Evolutionary conservation across 1,284 basidiomycete genomes (phyloP).

Genomic region (Microbotryum scabiosae): DNA sequence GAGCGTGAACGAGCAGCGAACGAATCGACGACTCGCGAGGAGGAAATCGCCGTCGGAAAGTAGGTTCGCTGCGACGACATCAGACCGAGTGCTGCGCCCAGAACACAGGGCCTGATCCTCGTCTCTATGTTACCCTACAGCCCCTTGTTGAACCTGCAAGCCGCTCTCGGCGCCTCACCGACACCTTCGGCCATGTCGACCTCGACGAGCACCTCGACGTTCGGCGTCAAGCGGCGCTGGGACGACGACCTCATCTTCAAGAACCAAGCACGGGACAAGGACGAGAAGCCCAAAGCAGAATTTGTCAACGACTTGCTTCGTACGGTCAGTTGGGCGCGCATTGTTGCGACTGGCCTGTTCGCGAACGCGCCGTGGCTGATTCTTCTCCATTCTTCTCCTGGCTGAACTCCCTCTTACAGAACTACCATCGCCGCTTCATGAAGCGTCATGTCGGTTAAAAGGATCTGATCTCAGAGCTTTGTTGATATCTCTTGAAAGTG

Average conservation of each 20-base stretch:
- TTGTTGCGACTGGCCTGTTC: neutral
- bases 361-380: constrained; percentile 32
- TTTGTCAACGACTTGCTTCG: constrained; percentile 89
- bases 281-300: constrained; percentile 53
- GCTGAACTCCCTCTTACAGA: neutral
- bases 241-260: constrained; percentile 89
- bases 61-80: neutral
- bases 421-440: constrained; percentile 20
- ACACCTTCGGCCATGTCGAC: constrained; percentile 57
- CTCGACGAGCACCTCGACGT: constrained; percentile 48
- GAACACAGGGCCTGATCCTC: too few relatives aligned
- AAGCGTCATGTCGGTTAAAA: constrained; percentile 8
- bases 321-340: constrained; percentile 53
- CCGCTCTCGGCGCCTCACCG: constrained; percentile 64
- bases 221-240: constrained; percentile 87
- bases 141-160: constrained; percentile 77
- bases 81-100: too few relatives aligned
- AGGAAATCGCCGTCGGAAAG: constrained; percentile 63
- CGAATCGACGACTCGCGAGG: constrained; percentile 58
- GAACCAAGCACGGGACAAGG: constrained; percentile 73
- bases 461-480: neutral
- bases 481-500: too few relatives aligned
- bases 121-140: constrained; percentile 43
- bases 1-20: constrained; percentile 58
- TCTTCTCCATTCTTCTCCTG: constrained; percentile 17